These are phyloP conservation scores for Monosporascus sp. DNA, from an alignment of 2,329 filamentous ascomycete species.

Conservation along the genomic window DNA sequence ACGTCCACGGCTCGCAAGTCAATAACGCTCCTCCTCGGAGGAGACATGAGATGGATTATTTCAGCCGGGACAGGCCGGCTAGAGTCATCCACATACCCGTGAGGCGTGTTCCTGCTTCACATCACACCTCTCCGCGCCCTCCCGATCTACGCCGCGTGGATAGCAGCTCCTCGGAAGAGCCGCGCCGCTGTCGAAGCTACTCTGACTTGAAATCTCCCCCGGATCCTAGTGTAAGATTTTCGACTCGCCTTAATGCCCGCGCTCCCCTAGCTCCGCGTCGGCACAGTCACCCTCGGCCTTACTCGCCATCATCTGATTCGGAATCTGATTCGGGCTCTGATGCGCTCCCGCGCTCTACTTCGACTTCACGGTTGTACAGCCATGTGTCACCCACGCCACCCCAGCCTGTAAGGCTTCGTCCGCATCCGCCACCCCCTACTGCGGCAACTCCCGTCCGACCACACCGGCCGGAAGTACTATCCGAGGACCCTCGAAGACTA, in stretches of 20 bases:
- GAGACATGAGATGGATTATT: constrained; percentile 31
- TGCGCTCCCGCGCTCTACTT: constrained; percentile 9
- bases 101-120: constrained; percentile 19
- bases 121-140: constrained; percentile 14
- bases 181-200: constrained; percentile 44
- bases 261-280: constrained; percentile 17
- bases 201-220: constrained; percentile 43
- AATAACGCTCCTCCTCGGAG: constrained; percentile 14
- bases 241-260: constrained; percentile 18
- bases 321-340: constrained; percentile 22
- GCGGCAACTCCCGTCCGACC: constrained; percentile 12
- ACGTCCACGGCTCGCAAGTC: constrained; percentile 22
- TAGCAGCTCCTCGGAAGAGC: constrained; percentile 34
- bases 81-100: constrained; percentile 20
- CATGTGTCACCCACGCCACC: constrained; percentile 13
- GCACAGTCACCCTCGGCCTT: constrained; percentile 22
- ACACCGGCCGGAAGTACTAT: constrained; percentile 18
- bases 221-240: constrained; percentile 18
- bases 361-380: constrained; percentile 13
- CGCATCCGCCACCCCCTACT: constrained; percentile 12
- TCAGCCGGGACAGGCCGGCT: constrained; percentile 31
- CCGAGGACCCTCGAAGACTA: constrained; percentile 20
- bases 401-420: constrained; percentile 15
- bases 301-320: constrained; percentile 11
- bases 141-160: constrained; percentile 19